Evolutionary conservation across 2,329 filamentous ascomycete species (phyloP).

Genomic region (Penicillium nordicum): DNA sequence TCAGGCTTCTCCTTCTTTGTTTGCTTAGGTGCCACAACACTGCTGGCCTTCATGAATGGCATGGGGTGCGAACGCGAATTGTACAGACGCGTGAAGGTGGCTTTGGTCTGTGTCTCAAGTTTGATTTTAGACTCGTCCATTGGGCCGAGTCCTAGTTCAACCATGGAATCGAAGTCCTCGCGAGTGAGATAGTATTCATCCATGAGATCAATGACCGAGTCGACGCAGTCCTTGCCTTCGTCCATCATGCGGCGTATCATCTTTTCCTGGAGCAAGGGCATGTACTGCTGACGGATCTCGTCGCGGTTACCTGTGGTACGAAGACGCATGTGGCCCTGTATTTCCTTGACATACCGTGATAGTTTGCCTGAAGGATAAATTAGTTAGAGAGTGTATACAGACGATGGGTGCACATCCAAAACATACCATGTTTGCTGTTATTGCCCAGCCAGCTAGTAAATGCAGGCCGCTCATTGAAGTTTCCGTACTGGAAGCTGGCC

Average conservation of each 20-base stretch:
- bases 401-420: not conserved
- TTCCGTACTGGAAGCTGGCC: conserved; percentile 80
- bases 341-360: conserved; percentile 79
- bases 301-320: conserved; percentile 85
- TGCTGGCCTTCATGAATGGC: conserved; percentile 93
- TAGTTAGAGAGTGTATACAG: conserved; percentile 2
- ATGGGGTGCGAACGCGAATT: conserved; percentile 83
- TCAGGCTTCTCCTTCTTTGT: conserved; percentile 75
- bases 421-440: conserved; percentile 77
- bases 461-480: conserved; percentile 64
- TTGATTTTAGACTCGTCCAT: conserved; percentile 73
- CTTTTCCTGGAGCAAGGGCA: conserved; percentile 82
- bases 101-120: conserved; percentile 81
- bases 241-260: conserved; percentile 69
- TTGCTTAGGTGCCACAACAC: conserved; percentile 68
- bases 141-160: conserved; percentile 83
- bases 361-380: conserved; percentile 53
- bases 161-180: conserved; percentile 89
- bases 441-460: conserved; percentile 95
- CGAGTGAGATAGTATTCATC: conserved; percentile 93
- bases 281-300: conserved; percentile 90
- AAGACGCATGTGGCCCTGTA: conserved; percentile 95
- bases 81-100: conserved; percentile 86
- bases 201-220: conserved; percentile 88
- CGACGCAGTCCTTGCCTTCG: conserved; percentile 78